Evolutionary conservation across 73 alveolate species (phyloP), one percentile per base, ranked within the genome.

Genomic region (Paramecium primaurelia): DNA sequence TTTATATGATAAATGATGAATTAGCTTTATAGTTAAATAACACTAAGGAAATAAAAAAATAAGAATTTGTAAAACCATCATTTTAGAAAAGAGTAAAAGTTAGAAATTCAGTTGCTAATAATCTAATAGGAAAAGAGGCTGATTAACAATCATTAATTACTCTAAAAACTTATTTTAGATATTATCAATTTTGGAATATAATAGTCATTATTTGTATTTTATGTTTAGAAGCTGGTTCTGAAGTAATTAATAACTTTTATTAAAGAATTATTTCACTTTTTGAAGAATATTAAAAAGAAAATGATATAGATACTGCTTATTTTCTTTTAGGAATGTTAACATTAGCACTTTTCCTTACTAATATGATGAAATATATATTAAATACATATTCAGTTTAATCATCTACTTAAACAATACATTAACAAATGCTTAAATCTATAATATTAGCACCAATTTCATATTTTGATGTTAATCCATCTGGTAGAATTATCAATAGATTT

Each of bases 391-490:
- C 86, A 51, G 37, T 32, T 12, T 32, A 20, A 58, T 40, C 28
- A 5, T 36, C 92, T 0, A 60, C 93, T 12, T 36, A 68, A 12
- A 30, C 25, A 49, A 32, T 95, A 30, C 98, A 95, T 91, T 28
- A 86, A 3, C 6, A 64, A 51, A 92, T 92, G 95, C 26, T 87
- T 16, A 47, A 59, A 28, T 44, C 92, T 14, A 34, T 95, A 16
- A 38, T 92, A 0, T 42, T 77, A 26, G 83, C 97, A 1, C 93
- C 96, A 36, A 37, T 88, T 30, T 68, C 51, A 14, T 95, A 86
- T 77, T 95, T 88, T 44, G 98, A 95, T 86, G 60, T 59, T 4
- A 94, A 86, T 68, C 97, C 98, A 49, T 59, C 92, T 16, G 98
- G 98, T 11, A 86, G 96, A 75, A 94, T 94, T 10, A 32, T 94